Evolutionary conservation across 495 filamentous ascomycete species (phyloP).

Genomic region (Penicillium coffeae): DNA sequence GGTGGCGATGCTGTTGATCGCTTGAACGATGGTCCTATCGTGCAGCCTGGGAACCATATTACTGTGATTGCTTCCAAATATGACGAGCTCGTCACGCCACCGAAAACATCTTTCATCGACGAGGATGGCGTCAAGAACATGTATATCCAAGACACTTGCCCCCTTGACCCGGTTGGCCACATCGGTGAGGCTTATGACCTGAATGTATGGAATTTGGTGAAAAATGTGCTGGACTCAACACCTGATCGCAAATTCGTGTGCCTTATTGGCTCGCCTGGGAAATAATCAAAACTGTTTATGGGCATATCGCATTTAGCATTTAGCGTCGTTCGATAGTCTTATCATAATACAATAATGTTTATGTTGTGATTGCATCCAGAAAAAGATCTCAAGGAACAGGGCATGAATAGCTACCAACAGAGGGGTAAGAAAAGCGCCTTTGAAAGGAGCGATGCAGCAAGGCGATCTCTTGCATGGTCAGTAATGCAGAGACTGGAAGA

Average conservation of each 20-base stretch:
- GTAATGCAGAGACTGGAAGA: no score
- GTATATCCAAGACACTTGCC: slow-evolving; percentile 45
- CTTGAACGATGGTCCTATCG: slow-evolving; percentile 45
- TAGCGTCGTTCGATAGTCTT: no score
- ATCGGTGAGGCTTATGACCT: slow-evolving; percentile 51
- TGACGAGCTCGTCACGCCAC: slow-evolving; percentile 49
- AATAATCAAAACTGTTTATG: slow-evolving; percentile 7
- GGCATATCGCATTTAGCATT: neutral
- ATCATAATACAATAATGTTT: no score
- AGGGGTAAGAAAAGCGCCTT: no score
- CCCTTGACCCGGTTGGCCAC: slow-evolving; percentile 47
- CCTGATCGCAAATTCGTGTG: slow-evolving; percentile 35
- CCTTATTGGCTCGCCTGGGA: slow-evolving; percentile 36
- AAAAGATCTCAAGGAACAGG: no score
- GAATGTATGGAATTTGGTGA: slow-evolving; percentile 52
- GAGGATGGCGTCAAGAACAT: slow-evolving; percentile 45
- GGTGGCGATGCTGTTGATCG: slow-evolving; percentile 35
- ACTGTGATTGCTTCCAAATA: slow-evolving; percentile 47
- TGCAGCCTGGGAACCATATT: slow-evolving; percentile 43
- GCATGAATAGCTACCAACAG: no score
- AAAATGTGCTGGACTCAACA: slow-evolving; percentile 45
- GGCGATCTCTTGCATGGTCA: no score
- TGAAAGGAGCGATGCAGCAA: no score
- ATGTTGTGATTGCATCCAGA: no score
- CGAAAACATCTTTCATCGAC: slow-evolving; percentile 38